A percentile compares a stretch with the other conserved stretches of the same genome.
Evolutionary conservation across 1,284 basidiomycete genomes (phyloP).

Genomic region (Pascua sp.): DNA sequence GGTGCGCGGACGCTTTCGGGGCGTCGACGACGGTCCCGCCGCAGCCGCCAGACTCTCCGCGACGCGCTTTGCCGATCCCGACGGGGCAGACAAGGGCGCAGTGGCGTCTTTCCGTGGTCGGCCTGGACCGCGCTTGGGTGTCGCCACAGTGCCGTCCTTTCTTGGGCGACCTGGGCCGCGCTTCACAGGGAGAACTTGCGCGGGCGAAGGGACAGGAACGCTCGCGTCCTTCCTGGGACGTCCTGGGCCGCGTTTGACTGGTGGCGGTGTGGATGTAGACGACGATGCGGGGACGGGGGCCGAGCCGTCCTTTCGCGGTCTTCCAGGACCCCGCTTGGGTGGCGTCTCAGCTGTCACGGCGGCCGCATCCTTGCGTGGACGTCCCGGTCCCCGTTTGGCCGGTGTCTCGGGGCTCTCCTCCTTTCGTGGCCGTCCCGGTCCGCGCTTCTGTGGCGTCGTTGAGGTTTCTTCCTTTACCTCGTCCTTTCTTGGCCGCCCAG

Average conservation of each 20-base stretch:
- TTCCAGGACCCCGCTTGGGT: not conserved
- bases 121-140: not conserved
- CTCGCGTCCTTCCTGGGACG: too few species aligned
- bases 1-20: constrained; percentile 1
- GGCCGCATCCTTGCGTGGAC: not conserved
- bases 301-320: too few species aligned
- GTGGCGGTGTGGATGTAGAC: too few species aligned
- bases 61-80: constrained; percentile 6
- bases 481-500: not conserved
- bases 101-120: not conserved
- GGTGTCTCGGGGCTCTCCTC: not conserved
- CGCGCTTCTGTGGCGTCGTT: not conserved
- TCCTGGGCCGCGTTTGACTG: too few species aligned
- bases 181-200: too few species aligned
- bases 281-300: too few species aligned
- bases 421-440: not conserved
- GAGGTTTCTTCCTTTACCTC: not conserved
- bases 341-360: not conserved
- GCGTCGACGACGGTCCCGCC: not conserved
- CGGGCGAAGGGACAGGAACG: too few species aligned
- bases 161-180: too few species aligned
- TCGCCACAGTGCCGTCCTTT: too few species aligned
- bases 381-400: not conserved
- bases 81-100: not conserved
- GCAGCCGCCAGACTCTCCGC: constrained; percentile 6